phyloP scores from a whole-genome alignment of 371 early-diverging fungal species.

The Mucor indicus region DNA sequence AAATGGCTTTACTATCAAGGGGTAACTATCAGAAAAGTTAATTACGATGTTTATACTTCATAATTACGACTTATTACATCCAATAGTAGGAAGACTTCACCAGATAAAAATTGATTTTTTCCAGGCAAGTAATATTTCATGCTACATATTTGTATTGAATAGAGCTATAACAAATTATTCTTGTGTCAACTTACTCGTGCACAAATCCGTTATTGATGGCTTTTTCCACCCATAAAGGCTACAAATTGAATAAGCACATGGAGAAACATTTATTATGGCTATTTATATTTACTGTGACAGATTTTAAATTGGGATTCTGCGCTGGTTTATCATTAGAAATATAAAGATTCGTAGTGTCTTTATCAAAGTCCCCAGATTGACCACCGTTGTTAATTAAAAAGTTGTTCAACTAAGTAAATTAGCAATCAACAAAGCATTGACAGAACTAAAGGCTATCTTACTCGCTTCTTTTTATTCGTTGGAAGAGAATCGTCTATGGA shows the following conservation, averaged over 20 bases:
- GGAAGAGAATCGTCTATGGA: constrained; percentile 4
- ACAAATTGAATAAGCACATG: background rate
- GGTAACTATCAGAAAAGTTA: constrained; percentile 33
- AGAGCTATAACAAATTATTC: background rate
- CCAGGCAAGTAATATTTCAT: constrained; percentile 51
- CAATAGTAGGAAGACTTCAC: constrained; percentile 46
- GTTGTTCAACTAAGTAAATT: constrained; percentile 7
- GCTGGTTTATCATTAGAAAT: constrained; percentile 3
- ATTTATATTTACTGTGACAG: constrained; percentile 14
- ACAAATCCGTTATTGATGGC: constrained; percentile 24
- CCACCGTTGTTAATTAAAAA: constrained; percentile 17
- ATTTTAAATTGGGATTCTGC: background rate
- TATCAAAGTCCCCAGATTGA: background rate
- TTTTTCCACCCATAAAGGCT: constrained; percentile 40
- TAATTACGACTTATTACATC: constrained; percentile 21
- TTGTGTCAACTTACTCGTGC: constrained; percentile 32
- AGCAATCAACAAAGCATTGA: no score
- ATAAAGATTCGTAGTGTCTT: background rate
- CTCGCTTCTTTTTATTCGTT: background rate
- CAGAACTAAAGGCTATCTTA: background rate
- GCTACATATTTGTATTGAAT: constrained; percentile 15
- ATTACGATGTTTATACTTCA: background rate
- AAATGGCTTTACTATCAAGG: constrained; percentile 45
- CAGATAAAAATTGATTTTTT: constrained; percentile 51
- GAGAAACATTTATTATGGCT: background rate